phyloP scores from a whole-genome alignment of 768 basidiomycete genomes.

The Auricularia sp. region DNA sequence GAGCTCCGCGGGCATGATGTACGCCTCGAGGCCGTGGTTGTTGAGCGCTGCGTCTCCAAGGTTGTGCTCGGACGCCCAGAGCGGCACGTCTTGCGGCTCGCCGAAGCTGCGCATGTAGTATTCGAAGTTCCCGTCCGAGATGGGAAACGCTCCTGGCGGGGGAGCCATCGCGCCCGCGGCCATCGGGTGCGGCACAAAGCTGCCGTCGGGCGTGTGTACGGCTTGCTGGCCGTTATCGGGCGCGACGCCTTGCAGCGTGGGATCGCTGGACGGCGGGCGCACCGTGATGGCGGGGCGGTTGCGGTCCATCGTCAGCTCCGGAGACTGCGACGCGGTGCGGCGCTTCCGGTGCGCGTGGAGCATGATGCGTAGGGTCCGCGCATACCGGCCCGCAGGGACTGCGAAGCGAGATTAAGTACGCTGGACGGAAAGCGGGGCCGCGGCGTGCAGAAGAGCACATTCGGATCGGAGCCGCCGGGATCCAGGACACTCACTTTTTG shows the following conservation, averaged over 20 bases:
- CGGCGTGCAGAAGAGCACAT: background rate
- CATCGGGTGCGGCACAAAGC: background rate
- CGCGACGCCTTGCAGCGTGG: background rate
- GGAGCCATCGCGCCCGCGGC: background rate
- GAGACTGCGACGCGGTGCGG: constrained; percentile 41
- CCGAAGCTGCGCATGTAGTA: constrained; percentile 71
- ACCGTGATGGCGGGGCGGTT: constrained; percentile 40
- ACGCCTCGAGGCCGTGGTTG: constrained; percentile 75
- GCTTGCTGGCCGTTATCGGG: background rate
- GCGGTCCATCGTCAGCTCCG: constrained; percentile 44
- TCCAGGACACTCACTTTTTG: constrained; percentile 47
- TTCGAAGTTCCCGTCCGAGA: constrained; percentile 31
- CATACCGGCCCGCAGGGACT: constrained; percentile 93
- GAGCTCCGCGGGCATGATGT: constrained; percentile 57
- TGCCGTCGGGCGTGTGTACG: constrained; percentile 4
- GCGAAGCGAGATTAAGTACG: background rate
- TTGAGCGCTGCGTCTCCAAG: constrained; percentile 66
- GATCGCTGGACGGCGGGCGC: constrained; percentile 10
- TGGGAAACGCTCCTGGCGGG: background rate
- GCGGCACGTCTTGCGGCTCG: constrained; percentile 59
- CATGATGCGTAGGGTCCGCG: constrained; percentile 82
- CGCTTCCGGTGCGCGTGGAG: constrained; percentile 51
- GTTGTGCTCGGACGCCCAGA: constrained; percentile 80
- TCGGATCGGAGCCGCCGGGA: constrained; percentile 5
- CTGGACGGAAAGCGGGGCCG: background rate